These are phyloP conservation scores for Fraxinus ornus DNA, from an alignment of 305 asterid species.

Conservation along the genomic window DNA sequence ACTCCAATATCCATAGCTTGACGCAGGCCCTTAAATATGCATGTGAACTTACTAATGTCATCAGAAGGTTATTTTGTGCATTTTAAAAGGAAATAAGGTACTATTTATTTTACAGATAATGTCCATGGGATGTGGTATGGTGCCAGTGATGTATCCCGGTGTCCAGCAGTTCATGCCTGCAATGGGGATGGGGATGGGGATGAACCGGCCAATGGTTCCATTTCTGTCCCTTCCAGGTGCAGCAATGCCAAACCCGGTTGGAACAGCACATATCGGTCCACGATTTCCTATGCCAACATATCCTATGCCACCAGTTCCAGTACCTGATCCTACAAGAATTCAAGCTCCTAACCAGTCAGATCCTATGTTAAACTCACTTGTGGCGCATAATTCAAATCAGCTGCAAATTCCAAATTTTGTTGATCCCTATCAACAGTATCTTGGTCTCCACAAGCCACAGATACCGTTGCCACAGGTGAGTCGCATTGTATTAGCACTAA, in stretches of 20 bases:
- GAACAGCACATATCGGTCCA: constrained; percentile 54
- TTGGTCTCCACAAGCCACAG: constrained; percentile 43
- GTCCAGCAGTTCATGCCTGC: constrained; percentile 60
- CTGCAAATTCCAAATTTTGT: constrained; percentile 29
- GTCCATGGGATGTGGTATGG: constrained; percentile 85
- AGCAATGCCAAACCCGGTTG: constrained; percentile 46
- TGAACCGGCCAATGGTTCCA: constrained; percentile 66
- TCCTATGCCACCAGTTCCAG: constrained; percentile 44
- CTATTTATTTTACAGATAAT: constrained; percentile 44
- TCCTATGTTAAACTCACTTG: constrained; percentile 31
- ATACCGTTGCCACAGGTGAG: constrained; percentile 40
- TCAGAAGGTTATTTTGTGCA: constrained; percentile 38
- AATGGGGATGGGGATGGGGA: constrained; percentile 60
- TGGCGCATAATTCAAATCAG: constrained; percentile 34
- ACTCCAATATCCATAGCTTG: neutral
- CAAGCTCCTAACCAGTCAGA: constrained; percentile 38
- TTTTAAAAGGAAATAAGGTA: constrained; percentile 40
- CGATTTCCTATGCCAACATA: constrained; percentile 54
- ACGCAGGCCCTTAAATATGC: neutral
- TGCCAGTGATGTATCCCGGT: constrained; percentile 84
- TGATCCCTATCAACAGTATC: constrained; percentile 49
- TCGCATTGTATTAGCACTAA: neutral
- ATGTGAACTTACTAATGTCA: constrained; percentile 17
- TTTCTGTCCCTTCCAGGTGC: constrained; percentile 57
- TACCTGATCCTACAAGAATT: constrained; percentile 38